These are phyloP conservation scores for Ophiostoma novo-ulmi DNA, from an alignment of 2,329 filamentous ascomycete genomes.

Conservation along the genomic window DNA sequence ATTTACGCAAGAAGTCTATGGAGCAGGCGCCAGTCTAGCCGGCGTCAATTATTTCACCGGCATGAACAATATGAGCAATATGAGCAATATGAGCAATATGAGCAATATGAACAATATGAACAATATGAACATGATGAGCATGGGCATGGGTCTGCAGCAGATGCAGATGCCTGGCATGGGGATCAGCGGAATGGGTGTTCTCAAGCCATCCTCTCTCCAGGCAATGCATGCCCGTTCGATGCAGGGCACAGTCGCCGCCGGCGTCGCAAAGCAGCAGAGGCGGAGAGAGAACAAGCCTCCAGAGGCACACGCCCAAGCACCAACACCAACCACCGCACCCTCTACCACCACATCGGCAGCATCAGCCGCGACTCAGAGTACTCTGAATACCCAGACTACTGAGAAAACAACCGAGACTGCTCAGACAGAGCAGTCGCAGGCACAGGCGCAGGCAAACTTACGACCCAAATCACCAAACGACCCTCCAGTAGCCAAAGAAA, in stretches of 20 bases:
- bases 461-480: conserved; percentile 3
- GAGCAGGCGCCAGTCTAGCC: conserved; percentile 12
- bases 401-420: neutral
- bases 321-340: conserved; percentile 19
- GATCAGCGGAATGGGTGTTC: neutral
- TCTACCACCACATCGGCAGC: neutral
- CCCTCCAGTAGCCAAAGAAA: neutral
- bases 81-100: neutral
- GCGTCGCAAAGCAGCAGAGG: conserved; percentile 4
- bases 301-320: conserved; percentile 12
- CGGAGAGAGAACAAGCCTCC: conserved; percentile 22
- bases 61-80: neutral
- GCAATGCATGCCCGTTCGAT: conserved; percentile 15
- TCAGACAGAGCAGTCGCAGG: neutral
- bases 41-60: conserved; percentile 15
- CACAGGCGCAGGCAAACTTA: neutral
- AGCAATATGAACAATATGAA: neutral
- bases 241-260: conserved; percentile 18
- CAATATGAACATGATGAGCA: conserved; percentile 7
- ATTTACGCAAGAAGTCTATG: conserved; percentile 29
- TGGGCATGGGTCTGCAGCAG: neutral
- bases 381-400: neutral
- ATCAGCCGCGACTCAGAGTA: conserved; percentile 8
- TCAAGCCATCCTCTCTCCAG: conserved; percentile 22
- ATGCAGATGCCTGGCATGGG: conserved; percentile 13